These are phyloP conservation scores for Chaetomium globosum DNA, from an alignment of 2,329 filamentous ascomycete species.

Conservation along the genomic window DNA sequence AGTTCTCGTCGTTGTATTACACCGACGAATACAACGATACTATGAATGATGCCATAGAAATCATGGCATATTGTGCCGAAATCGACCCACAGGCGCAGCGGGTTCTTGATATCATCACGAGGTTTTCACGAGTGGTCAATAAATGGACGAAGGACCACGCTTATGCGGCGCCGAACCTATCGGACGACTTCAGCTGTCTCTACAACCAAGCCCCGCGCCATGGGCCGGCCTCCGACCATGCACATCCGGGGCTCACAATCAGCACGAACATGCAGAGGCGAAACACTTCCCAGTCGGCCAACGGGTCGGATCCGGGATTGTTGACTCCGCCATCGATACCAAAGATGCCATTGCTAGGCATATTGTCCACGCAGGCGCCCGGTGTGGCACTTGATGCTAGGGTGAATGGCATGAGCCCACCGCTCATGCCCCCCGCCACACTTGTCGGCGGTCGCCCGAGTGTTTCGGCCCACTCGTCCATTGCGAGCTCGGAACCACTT, in stretches of 20 bases:
- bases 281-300: conserved; percentile 10
- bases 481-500: conserved; percentile 37
- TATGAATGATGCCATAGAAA: conserved; percentile 49
- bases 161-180: conserved; percentile 31
- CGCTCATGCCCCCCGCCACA: conserved; percentile 19
- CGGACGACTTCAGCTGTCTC: conserved; percentile 33
- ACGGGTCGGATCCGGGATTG: conserved; percentile 25
- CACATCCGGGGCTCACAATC: conserved; percentile 9
- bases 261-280: conserved; percentile 15
- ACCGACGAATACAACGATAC: conserved; percentile 48
- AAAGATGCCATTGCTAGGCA: conserved; percentile 27
- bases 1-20: conserved; percentile 55
- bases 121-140: conserved; percentile 50
- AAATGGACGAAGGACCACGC: conserved; percentile 35
- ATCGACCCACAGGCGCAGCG: conserved; percentile 54
- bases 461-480: conserved; percentile 34
- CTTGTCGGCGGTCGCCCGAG: conserved; percentile 23
- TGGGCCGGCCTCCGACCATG: conserved; percentile 21
- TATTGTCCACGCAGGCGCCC: conserved; percentile 15
- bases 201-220: conserved; percentile 29
- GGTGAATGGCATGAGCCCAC: conserved; percentile 29
- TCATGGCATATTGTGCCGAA: conserved; percentile 54
- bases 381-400: conserved; percentile 9
- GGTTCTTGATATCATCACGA: conserved; percentile 53
- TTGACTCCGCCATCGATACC: conserved; percentile 30